These are phyloP conservation scores for Aschersonia sp. DNA, from an alignment of 2,329 filamentous ascomycete species.

Conservation along the genomic window DNA sequence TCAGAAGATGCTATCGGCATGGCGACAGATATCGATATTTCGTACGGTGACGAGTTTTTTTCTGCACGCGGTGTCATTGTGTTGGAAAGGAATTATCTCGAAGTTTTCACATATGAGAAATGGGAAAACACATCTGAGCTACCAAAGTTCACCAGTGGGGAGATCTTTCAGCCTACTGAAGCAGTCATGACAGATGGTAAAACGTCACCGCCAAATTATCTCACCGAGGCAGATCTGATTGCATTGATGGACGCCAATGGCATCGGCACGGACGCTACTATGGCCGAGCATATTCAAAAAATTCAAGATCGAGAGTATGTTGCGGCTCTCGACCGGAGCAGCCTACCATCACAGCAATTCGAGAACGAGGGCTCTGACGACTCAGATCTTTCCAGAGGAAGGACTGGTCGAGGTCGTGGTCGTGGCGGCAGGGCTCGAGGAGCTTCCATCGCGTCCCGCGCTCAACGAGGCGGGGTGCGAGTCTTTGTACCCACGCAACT, in stretches of 20 bases:
- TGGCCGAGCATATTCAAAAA: conserved; percentile 96
- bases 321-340: conserved; percentile 38
- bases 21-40: conserved; percentile 70
- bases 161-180: conserved; percentile 76
- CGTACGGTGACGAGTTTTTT: conserved; percentile 75
- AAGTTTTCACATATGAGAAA: conserved; percentile 91
- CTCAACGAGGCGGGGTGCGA: conserved; percentile 40
- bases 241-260: conserved; percentile 97
- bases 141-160: conserved; percentile 64
- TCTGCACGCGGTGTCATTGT: conserved; percentile 73
- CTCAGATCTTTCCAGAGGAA: conserved; percentile 18
- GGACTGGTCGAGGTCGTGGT: conserved; percentile 33
- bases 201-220: conserved; percentile 68
- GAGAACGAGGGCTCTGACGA: neutral
- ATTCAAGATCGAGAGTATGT: conserved; percentile 88
- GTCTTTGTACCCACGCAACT: conserved; percentile 90
- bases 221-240: conserved; percentile 92
- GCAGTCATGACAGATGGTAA: conserved; percentile 85
- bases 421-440: conserved; percentile 24
- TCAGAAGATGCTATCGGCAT: conserved; percentile 85
- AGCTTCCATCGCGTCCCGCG: conserved; percentile 26
- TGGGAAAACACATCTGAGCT: conserved; percentile 83
- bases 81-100: conserved; percentile 79
- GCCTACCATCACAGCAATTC: conserved; percentile 9
- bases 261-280: conserved; percentile 95